Percentiles rank a stretch among this genome's conserved stretches.
phyloP scores from a whole-genome alignment of 192 early-diverging fungal species.

The Coemansia sp. region DNA sequence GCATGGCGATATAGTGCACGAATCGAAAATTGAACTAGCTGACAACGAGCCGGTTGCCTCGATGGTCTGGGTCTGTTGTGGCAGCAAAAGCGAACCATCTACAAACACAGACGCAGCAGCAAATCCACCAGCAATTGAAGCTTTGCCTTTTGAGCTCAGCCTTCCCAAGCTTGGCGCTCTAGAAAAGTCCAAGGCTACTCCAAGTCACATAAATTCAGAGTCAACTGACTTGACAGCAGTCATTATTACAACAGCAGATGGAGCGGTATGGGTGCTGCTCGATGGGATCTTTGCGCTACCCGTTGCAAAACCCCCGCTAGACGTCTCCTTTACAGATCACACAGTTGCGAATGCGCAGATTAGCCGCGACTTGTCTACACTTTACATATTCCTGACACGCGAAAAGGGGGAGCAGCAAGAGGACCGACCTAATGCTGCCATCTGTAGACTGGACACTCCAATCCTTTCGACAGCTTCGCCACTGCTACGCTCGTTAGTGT shows the following conservation, averaged over 20 bases:
- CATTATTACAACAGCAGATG: conserved; percentile 14
- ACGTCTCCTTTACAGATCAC: neutral
- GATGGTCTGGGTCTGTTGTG: conserved; percentile 39
- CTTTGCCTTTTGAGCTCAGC: conserved; percentile 19
- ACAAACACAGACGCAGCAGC: neutral
- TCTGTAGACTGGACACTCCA: conserved; percentile 22
- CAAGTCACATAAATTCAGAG: conserved; percentile 21
- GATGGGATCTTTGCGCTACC: conserved; percentile 46
- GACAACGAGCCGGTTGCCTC: conserved; percentile 12
- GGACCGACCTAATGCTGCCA: neutral
- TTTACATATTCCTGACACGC: neutral
- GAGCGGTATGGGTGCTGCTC: conserved; percentile 32
- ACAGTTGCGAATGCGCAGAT: conserved; percentile 14
- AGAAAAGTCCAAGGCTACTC: conserved; percentile 27
- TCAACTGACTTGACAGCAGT: conserved; percentile 25
- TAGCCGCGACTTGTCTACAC: conserved; percentile 1
- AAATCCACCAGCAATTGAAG: neutral
- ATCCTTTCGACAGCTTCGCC: conserved; percentile 19
- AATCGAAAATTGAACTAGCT: conserved; percentile 18
- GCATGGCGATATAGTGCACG: conserved; percentile 38
- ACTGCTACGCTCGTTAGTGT: conserved; percentile 20
- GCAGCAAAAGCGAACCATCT: neutral
- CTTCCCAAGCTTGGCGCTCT: conserved; percentile 27
- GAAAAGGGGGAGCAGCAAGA: neutral
- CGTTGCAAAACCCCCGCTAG: conserved; percentile 1